Percentiles rank a stretch among this genome's conserved stretches.
These are phyloP conservation scores for Clathrospora elynae DNA, from an alignment of 2,329 filamentous ascomycete species.

Conservation along the genomic window DNA sequence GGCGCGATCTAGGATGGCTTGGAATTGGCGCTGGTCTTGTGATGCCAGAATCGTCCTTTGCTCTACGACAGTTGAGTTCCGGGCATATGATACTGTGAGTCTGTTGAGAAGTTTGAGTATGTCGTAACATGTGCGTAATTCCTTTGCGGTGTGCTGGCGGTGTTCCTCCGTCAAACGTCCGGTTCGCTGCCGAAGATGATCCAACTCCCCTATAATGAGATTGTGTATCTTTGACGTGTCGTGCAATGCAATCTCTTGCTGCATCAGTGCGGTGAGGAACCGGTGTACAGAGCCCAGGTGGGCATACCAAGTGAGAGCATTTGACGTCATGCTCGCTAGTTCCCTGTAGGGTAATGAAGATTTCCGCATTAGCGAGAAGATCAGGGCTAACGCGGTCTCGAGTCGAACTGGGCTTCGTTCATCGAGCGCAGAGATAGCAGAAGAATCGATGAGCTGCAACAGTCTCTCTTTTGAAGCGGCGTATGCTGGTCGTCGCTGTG, in stretches of 20 bases:
- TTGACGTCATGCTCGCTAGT: conserved; percentile 16
- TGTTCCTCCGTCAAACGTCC: conserved; percentile 3
- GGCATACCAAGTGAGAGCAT: conserved; percentile 12
- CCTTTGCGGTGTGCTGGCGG: conserved; percentile 14
- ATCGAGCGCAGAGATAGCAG: not conserved
- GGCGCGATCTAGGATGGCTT: conserved; percentile 34
- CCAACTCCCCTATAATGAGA: conserved; percentile 9
- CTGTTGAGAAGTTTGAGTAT: conserved; percentile 13
- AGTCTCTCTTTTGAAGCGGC: conserved; percentile 2
- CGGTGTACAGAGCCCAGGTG: conserved; percentile 13
- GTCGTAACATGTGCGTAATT: conserved; percentile 8
- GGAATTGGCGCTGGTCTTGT: conserved; percentile 28
- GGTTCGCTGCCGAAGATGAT: conserved; percentile 7
- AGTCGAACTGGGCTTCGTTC: conserved; percentile 2
- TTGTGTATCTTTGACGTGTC: conserved; percentile 10
- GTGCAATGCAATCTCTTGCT: conserved; percentile 14
- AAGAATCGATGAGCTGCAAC: conserved; percentile 5
- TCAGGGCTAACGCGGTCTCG: conserved; percentile 15
- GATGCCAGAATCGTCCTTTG: not conserved
- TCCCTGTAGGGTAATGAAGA: conserved; percentile 20
- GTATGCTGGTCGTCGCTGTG: not conserved
- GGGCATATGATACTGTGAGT: not conserved
- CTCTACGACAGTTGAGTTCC: not conserved
- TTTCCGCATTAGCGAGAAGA: conserved; percentile 20
- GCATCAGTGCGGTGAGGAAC: conserved; percentile 15